Percentiles rank a stretch among this genome's conserved stretches.
These are phyloP conservation scores for Castanea mollissima DNA, from an alignment of 306 rosid genomes.

Conservation along the genomic window DNA sequence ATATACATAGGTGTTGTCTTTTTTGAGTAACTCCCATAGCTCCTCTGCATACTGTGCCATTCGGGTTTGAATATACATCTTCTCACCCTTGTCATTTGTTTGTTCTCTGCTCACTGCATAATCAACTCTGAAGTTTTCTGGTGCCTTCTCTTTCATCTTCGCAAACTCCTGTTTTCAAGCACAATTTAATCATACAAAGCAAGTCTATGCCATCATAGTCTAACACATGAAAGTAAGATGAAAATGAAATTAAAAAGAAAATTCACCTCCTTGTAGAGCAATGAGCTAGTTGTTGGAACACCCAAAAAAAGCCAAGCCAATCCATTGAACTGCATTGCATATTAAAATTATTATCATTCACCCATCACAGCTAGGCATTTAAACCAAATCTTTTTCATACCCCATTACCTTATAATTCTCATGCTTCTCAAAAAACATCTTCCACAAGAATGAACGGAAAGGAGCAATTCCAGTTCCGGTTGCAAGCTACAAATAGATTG, in stretches of 20 bases:
- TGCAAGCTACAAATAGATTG: constrained; percentile 54
- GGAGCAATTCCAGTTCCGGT: constrained; percentile 99
- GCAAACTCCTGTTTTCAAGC: constrained; percentile 70
- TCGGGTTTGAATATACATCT: constrained; percentile 97
- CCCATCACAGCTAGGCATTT: not conserved
- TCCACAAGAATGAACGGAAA: constrained; percentile 90
- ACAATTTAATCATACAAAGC: not conserved
- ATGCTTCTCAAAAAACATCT: constrained; percentile 92
- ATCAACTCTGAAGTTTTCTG: constrained; percentile 75
- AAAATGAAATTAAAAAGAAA: no score
- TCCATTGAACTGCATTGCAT: constrained; percentile 70
- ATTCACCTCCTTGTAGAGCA: constrained; percentile 95
- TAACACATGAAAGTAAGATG: not conserved
- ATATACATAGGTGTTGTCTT: constrained; percentile 80
- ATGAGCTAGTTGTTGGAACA: constrained; percentile 92
- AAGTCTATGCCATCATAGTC: not conserved
- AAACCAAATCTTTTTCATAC: not conserved
- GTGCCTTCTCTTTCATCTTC: constrained; percentile 82
- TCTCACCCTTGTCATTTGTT: constrained; percentile 83
- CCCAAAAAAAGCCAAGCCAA: constrained; percentile 99
- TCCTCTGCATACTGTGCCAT: constrained; percentile 98
- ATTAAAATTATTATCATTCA: constrained; percentile 11
- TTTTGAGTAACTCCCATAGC: constrained; percentile 85
- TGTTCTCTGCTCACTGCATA: constrained; percentile 98
- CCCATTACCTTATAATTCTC: constrained; percentile 73